Percentiles rank a stretch among this genome's conserved stretches.
Evolutionary conservation across 2,329 filamentous ascomycete genomes (phyloP).

Genomic region (Tolypocladium ovalisporum): DNA sequence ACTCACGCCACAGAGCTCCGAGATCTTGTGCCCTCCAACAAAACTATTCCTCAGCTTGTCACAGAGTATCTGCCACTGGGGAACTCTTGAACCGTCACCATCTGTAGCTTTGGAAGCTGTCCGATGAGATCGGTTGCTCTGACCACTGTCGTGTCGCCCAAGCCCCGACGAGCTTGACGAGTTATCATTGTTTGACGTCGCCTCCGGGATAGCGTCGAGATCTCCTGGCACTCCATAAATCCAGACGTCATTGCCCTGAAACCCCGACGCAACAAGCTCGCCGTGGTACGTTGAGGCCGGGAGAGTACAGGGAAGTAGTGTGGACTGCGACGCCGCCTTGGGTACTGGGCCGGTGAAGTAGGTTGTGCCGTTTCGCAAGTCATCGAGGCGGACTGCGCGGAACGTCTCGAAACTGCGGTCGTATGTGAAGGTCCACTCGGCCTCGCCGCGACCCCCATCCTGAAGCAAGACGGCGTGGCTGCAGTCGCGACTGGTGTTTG

Average conservation of each 20-base stretch:
- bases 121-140: conserved; percentile 18
- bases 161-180: conserved; percentile 11
- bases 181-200: conserved; percentile 10
- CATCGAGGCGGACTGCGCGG: conserved; percentile 63
- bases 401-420: conserved; percentile 69
- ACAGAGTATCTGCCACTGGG: conserved; percentile 59
- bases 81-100: conserved; percentile 28
- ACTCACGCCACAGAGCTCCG: conserved; percentile 54
- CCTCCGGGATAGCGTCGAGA: conserved; percentile 50
- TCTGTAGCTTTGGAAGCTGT: conserved; percentile 19
- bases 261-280: conserved; percentile 63
- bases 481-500: conserved; percentile 68
- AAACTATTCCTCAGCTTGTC: conserved; percentile 62
- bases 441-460: conserved; percentile 50
- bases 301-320: conserved; percentile 55
- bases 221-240: conserved; percentile 69
- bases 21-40: conserved; percentile 54
- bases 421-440: conserved; percentile 68
- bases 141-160: conserved; percentile 19
- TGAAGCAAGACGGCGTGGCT: conserved; percentile 65
- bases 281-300: conserved; percentile 59
- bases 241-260: conserved; percentile 63
- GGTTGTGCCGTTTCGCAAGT: conserved; percentile 63
- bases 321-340: conserved; percentile 37
- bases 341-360: conserved; percentile 66